These are phyloP conservation scores for Talaromyces trachyspermus DNA, from an alignment of 495 filamentous ascomycete genomes.

Conservation along the genomic window DNA sequence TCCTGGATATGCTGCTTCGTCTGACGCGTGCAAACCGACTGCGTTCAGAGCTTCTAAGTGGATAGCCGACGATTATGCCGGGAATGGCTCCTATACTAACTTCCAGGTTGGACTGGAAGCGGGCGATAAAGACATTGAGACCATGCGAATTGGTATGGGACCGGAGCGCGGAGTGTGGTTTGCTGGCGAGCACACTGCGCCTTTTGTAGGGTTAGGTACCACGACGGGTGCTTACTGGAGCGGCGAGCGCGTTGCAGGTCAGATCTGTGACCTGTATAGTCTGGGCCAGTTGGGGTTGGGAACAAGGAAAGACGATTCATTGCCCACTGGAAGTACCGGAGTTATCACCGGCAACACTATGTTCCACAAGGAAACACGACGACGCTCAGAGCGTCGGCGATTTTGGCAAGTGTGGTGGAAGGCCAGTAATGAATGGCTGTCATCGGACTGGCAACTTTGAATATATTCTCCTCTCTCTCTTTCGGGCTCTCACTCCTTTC, in stretches of 20 bases:
- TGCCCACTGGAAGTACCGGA: constrained; percentile 15
- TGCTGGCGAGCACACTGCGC: constrained; percentile 90
- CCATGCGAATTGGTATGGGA: constrained; percentile 58
- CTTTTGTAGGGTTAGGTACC: constrained; percentile 81
- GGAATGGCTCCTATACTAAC: constrained; percentile 85
- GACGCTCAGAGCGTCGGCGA: neutral
- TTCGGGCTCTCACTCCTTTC: neutral
- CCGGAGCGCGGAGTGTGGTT: constrained; percentile 73
- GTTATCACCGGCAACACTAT: constrained; percentile 5
- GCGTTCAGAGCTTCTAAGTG: constrained; percentile 67
- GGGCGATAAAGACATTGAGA: constrained; percentile 63
- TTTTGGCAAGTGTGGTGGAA: constrained; percentile 5
- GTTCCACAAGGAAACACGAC: constrained; percentile 8
- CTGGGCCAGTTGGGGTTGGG: constrained; percentile 21
- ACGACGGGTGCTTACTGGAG: constrained; percentile 90
- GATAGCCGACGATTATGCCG: constrained; percentile 74
- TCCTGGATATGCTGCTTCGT: constrained; percentile 54
- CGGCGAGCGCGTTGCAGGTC: constrained; percentile 68
- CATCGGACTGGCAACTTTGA: no score
- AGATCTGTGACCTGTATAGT: constrained; percentile 43
- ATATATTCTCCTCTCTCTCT: neutral
- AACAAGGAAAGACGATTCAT: constrained; percentile 26
- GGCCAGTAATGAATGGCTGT: constrained; percentile 3
- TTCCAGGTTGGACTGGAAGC: constrained; percentile 71
- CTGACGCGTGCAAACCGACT: constrained; percentile 53